These are phyloP conservation scores for Cymodocea nodosa DNA, from an alignment of 116 monocot species.

Conservation along the genomic window DNA sequence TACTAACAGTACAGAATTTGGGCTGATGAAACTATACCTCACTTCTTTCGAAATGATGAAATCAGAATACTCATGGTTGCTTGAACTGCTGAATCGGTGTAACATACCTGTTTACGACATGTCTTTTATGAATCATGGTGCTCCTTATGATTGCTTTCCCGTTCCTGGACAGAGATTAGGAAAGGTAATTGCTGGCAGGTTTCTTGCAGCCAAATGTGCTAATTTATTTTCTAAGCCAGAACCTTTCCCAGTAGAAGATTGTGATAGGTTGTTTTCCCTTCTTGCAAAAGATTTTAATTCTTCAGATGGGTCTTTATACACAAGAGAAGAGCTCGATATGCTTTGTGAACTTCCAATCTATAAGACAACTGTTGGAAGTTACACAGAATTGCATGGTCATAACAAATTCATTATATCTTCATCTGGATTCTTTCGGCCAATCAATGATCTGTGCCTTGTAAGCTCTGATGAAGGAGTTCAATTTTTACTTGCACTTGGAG, in stretches of 20 bases:
- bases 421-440: conserved; percentile 74
- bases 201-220: conserved; percentile 54
- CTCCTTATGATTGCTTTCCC: conserved; percentile 37
- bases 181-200: conserved; percentile 44
- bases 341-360: conserved; percentile 79
- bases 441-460: conserved; percentile 52
- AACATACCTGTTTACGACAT: conserved; percentile 85
- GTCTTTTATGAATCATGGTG: conserved; percentile 48
- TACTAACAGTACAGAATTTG: conserved; percentile 15
- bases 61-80: conserved; percentile 70
- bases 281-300: conserved; percentile 59
- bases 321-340: conserved; percentile 72
- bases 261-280: conserved; percentile 59
- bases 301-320: conserved; percentile 32
- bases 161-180: conserved; percentile 51
- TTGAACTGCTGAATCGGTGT: conserved; percentile 46
- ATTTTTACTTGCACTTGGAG: conserved; percentile 67
- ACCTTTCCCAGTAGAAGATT: conserved; percentile 54
- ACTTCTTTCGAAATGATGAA: conserved; percentile 41
- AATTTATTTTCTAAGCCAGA: conserved; percentile 52
- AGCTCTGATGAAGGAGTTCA: conserved; percentile 23
- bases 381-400: conserved; percentile 38
- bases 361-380: conserved; percentile 63
- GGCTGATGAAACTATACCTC: conserved; percentile 23
- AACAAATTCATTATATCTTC: conserved; percentile 61